Evolutionary conservation across 1,139 yeast genomes (phyloP).

Genomic region (Candida anutae): DNA sequence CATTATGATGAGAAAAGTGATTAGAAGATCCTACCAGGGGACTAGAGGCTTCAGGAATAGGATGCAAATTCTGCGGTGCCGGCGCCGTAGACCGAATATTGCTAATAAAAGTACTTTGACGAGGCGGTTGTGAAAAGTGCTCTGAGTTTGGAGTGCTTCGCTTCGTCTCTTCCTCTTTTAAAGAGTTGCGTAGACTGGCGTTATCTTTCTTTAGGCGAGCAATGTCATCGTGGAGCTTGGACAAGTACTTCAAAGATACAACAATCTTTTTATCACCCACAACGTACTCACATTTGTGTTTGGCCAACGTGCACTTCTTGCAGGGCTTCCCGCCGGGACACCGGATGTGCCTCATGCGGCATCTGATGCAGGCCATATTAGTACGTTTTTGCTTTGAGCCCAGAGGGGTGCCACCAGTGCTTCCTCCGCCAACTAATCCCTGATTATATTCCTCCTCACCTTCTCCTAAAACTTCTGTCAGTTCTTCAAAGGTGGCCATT

Average conservation of each 20-base stretch:
- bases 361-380: constrained; percentile 52
- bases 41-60: background rate
- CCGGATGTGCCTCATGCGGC: constrained; percentile 68
- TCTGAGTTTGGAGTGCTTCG: constrained; percentile 1
- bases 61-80: constrained; percentile 1
- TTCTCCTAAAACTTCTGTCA: too few relatives aligned
- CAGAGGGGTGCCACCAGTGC: too few relatives aligned
- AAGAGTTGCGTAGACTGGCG: constrained; percentile 42
- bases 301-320: constrained; percentile 51
- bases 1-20: constrained; percentile 11
- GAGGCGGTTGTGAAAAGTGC: background rate
- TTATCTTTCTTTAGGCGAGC: constrained; percentile 46
- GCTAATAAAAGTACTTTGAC: constrained; percentile 2
- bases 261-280: constrained; percentile 76
- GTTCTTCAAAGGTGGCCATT: too few relatives aligned
- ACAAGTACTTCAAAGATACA: constrained; percentile 66
- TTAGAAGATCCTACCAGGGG: too few relatives aligned
- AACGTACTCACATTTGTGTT: constrained; percentile 61
- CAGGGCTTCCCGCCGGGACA: constrained; percentile 84
- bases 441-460: too few relatives aligned
- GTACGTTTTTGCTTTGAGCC: constrained; percentile 30
- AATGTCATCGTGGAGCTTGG: constrained; percentile 61
- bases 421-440: too few relatives aligned
- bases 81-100: constrained; percentile 1
- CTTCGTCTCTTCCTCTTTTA: constrained; percentile 24